Evolutionary conservation across 441 rosid genomes (phyloP).

Genomic region (Rhodomyrtus psidioides): DNA sequence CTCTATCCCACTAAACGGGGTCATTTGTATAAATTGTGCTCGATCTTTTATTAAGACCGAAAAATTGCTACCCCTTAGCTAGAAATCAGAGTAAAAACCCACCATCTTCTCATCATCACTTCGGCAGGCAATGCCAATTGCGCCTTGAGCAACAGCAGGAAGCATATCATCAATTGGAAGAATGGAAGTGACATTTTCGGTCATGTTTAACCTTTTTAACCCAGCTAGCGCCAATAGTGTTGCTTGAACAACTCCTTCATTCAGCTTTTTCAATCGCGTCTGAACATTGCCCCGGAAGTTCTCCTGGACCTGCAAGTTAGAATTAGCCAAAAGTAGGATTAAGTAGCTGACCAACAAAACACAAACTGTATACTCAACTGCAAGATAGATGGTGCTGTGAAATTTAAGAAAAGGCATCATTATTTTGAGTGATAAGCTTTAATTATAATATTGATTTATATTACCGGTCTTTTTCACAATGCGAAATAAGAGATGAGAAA

Average conservation of each 20-base stretch:
- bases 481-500: not conserved
- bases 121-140: constrained; percentile 94
- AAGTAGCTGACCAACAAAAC: not conserved
- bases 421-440: not conserved
- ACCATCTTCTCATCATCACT: constrained; percentile 80
- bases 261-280: constrained; percentile 79
- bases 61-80: not conserved
- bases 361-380: not conserved
- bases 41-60: not conserved
- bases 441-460: not conserved
- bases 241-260: constrained; percentile 78
- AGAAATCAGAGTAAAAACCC: not conserved
- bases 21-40: not conserved
- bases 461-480: not conserved
- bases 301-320: constrained; percentile 58
- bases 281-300: constrained; percentile 96
- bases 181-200: constrained; percentile 67
- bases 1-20: not conserved
- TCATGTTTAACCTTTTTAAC: constrained; percentile 86
- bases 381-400: not conserved
- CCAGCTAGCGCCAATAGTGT: constrained; percentile 94
- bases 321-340: constrained; percentile 1
- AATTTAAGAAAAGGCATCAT: not conserved
- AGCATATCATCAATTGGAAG: constrained; percentile 91
- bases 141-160: constrained; percentile 99